Percentiles rank a stretch among this genome's conserved stretches.
Conservation (phyloP, 805 yeast genomes). For the Pichia ethanolica region DNA sequence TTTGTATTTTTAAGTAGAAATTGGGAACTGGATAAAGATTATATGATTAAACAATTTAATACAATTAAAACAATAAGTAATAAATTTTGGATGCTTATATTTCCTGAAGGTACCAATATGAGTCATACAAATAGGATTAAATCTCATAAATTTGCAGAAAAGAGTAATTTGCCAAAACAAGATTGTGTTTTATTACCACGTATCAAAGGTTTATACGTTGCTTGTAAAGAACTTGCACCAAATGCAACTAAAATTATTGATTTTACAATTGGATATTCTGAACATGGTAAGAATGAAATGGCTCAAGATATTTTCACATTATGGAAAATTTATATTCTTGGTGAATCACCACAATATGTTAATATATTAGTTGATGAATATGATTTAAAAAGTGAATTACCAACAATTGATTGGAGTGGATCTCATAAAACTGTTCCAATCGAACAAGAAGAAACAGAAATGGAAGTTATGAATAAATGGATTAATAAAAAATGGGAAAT, state of each 20-base stretch:
- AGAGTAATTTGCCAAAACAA: slow-evolving; percentile 41
- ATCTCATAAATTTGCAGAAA: slow-evolving; percentile 50
- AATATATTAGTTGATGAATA: slow-evolving; percentile 58
- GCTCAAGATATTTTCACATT: slow-evolving; percentile 77
- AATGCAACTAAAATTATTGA: slow-evolving; percentile 63
- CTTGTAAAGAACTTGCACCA: slow-evolving; percentile 47
- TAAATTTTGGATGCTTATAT: slow-evolving; percentile 60
- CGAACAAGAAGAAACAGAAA: slow-evolving; percentile 32
- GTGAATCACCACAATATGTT: slow-evolving; percentile 63
- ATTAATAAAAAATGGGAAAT: slow-evolving; percentile 62
- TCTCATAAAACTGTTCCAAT: slow-evolving; percentile 34
- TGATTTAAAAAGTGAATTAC: slow-evolving; percentile 27
- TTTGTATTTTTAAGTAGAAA: slow-evolving; percentile 78
- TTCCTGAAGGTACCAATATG: slow-evolving; percentile 93
- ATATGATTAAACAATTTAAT: slow-evolving; percentile 47
- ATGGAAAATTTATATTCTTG: slow-evolving; percentile 53
- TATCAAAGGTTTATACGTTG: slow-evolving; percentile 66
- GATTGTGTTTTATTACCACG: slow-evolving; percentile 64
- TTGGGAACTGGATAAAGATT: slow-evolving; percentile 71
- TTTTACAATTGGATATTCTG: slow-evolving; percentile 76
- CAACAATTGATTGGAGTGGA: slow-evolving; percentile 32
- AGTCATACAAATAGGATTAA: slow-evolving; percentile 55
- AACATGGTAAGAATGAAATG: slow-evolving; percentile 50
- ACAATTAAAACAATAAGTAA: slow-evolving; percentile 34
- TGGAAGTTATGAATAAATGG: slow-evolving; percentile 65